A percentile compares a stretch with the other conserved stretches of the same genome.
These are phyloP conservation scores for Yamadazyma sp. DNA, from an alignment of 1,139 yeast species.

Conservation along the genomic window DNA sequence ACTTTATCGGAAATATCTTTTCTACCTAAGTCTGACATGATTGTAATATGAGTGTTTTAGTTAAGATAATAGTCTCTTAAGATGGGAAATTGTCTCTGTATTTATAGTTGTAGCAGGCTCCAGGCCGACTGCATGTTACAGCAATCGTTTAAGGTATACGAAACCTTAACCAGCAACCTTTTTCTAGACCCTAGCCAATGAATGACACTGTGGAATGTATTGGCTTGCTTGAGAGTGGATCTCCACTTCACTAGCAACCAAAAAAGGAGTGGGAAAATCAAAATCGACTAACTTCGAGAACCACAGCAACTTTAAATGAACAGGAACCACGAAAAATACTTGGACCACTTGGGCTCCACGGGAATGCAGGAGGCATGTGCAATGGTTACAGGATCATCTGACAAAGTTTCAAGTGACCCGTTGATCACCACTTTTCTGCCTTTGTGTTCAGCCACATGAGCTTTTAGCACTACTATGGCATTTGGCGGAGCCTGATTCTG, in stretches of 20 bases:
- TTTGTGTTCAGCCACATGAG: constrained; percentile 62
- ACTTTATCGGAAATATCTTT: constrained; percentile 44
- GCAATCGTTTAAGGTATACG: not conserved
- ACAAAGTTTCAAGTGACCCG: constrained; percentile 58
- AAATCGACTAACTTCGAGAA: not conserved
- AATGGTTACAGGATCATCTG: constrained; percentile 30
- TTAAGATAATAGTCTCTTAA: no score
- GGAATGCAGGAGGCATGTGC: constrained; percentile 64
- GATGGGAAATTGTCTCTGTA: not conserved
- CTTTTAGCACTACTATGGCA: constrained; percentile 65
- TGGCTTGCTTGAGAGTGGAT: not conserved
- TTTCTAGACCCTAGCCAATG: not conserved
- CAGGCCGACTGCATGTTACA: not conserved
- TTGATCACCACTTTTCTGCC: constrained; percentile 81
- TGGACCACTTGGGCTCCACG: constrained; percentile 83
- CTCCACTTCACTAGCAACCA: not conserved
- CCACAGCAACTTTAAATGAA: constrained; percentile 14
- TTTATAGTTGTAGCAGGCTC: not conserved
- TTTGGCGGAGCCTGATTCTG: constrained; percentile 65
- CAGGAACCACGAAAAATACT: constrained; percentile 62
- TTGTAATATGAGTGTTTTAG: no score
- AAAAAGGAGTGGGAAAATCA: not conserved
- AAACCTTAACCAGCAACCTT: not conserved
- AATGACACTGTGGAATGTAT: not conserved
- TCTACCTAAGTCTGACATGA: constrained; percentile 49